phyloP scores from a whole-genome alignment of 441 rosid species.

The Populus hybrid region DNA sequence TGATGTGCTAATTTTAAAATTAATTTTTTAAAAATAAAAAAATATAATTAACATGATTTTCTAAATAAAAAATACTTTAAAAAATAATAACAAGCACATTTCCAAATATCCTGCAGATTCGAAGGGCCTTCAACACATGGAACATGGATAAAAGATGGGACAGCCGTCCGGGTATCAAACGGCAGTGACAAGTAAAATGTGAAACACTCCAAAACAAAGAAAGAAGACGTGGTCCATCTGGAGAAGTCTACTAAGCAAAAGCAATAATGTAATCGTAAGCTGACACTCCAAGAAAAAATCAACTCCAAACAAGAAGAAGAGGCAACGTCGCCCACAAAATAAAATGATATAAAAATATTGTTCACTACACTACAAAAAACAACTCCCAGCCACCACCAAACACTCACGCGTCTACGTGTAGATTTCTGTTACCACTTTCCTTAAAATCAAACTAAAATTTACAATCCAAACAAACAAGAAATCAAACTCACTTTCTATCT shows the following conservation, averaged over 20 bases:
- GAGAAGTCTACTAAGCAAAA: not conserved
- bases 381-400: slow-evolving; percentile 23
- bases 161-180: no score
- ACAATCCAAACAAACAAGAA: not conserved
- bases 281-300: not conserved
- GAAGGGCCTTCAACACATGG: not conserved
- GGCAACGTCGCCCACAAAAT: not conserved
- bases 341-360: not conserved
- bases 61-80: no score
- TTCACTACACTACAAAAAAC: slow-evolving; percentile 17
- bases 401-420: slow-evolving; percentile 45
- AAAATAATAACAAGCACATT: no score
- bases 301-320: not conserved
- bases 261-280: not conserved
- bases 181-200: no score
- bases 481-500: not conserved
- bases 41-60: no score
- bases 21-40: no score
- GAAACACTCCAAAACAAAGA: not conserved
- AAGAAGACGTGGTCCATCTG: no score
- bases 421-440: slow-evolving; percentile 37
- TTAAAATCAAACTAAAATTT: not conserved
- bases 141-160: no score
- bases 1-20: no score
- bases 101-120: no score